Percentiles rank a stretch among this genome's conserved stretches.
These are phyloP conservation scores for Geum urbanum DNA, from an alignment of 306 rosid genomes.

Conservation along the genomic window DNA sequence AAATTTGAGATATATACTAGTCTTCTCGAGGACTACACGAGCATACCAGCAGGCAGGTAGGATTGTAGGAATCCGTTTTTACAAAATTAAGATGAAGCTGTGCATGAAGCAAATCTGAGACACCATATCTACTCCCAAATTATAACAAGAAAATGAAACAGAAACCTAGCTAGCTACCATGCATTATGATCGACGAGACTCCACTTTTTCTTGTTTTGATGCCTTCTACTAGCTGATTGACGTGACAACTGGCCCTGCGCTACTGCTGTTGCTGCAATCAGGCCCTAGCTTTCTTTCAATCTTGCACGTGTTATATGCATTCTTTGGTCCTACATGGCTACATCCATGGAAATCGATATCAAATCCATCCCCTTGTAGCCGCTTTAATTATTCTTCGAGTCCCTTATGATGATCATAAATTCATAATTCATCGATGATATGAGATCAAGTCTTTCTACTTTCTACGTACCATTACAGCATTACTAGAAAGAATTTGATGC, in stretches of 20 bases:
- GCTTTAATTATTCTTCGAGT: neutral
- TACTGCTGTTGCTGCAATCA: conserved; percentile 5
- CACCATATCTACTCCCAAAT: neutral
- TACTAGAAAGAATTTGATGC: no score
- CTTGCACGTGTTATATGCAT: conserved; percentile 26
- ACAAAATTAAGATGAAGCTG: no score
- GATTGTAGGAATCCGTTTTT: no score
- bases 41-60: no score
- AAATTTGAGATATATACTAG: no score
- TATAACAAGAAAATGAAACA: neutral
- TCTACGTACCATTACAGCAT: no score
- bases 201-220: neutral
- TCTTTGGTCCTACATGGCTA: conserved; percentile 22
- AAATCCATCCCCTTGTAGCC: neutral
- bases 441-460: no score
- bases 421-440: no score
- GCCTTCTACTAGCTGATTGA: conserved; percentile 8
- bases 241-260: conserved; percentile 6
- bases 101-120: neutral
- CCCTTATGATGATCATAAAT: neutral
- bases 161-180: neutral
- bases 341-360: conserved; percentile 9
- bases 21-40: no score
- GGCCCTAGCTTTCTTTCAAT: neutral
- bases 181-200: neutral